Base-by-base conservation (phyloP, 2,329 filamentous ascomycete species). In the Stylonectria norvegica region DNA sequence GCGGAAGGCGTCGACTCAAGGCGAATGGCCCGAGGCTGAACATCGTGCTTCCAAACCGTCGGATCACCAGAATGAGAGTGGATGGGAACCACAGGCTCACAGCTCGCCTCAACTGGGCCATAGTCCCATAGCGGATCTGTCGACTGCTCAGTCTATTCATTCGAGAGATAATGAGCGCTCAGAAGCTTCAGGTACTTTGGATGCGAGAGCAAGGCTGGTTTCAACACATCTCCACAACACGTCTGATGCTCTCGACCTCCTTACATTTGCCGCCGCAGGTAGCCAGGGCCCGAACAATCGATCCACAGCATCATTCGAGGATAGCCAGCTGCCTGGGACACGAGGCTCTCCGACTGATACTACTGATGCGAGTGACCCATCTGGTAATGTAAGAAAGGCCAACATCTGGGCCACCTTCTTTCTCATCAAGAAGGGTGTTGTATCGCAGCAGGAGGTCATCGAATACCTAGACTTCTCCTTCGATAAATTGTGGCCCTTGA, bases 191-290 rank as follows among this genome's bases (percentile, higher is more conserved):
- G 5, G 10, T n/a, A 18, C 33, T 4, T 14, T 44, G 5, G 46
- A 47, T 19, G 43, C 46, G n/a, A 29, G 46, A 19, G 25, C 20
- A 7, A 31, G 46, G 1, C 34, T 49, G 2, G 35, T 49, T 5
- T 49, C 46, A 15, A 49, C 46, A 4, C 37, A 49, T 5, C 47
- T 49, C 14, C 41, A 44, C 10, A 47, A 49, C 23, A 36, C 43
- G 0, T 30, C 43, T 5, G 46, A 49, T 25, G 46, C 43, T 0
- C 35, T 49, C 2, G 46, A 49, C 7, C 35, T 49, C 6, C 29
- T 49, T 8, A 49, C 46, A 2, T 47, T 47, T 17, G 37, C 46
- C 4, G 37, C 43, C 1, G 36, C 31, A 1, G 40, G 40, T 2
- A 41, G 20, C 1, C 39, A 40, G 4, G 39, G 14, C 14, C 31